These are phyloP conservation scores for Pseudopithomyces chartarum DNA, from an alignment of 2,329 filamentous ascomycete species.

Conservation along the genomic window DNA sequence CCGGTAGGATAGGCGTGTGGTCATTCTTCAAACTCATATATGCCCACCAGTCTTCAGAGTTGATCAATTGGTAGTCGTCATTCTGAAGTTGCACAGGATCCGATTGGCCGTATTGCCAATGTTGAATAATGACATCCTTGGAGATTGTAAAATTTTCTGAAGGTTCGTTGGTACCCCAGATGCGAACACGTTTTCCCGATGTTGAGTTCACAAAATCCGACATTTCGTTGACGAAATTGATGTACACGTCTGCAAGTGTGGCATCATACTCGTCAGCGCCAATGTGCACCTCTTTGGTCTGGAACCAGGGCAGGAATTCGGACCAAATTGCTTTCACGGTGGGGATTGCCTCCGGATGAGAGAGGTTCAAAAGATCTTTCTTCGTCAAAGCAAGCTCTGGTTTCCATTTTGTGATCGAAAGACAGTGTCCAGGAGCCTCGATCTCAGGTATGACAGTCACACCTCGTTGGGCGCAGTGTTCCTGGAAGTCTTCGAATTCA, in stretches of 20 bases:
- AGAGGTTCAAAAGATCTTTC: slow-evolving; percentile 44
- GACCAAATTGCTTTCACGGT: slow-evolving; percentile 45
- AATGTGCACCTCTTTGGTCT: slow-evolving; percentile 45
- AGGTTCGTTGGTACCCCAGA: slow-evolving; percentile 53
- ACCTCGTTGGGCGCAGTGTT: slow-evolving; percentile 40
- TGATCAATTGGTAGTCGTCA: slow-evolving; percentile 49
- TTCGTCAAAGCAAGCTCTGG: slow-evolving; percentile 43
- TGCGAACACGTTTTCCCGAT: slow-evolving; percentile 38
- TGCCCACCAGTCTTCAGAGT: slow-evolving; percentile 58
- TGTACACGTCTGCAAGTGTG: slow-evolving; percentile 42
- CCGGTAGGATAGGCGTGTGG: slow-evolving; percentile 53
- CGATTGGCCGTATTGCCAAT: slow-evolving; percentile 57
- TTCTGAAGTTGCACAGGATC: slow-evolving; percentile 49
- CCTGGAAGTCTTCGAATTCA: slow-evolving; percentile 44
- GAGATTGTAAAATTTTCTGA: slow-evolving; percentile 46
- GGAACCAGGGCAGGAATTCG: slow-evolving; percentile 47
- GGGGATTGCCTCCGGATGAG: slow-evolving; percentile 41
- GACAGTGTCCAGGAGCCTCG: slow-evolving; percentile 43
- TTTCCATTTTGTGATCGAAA: slow-evolving; percentile 47
- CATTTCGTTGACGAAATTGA: slow-evolving; percentile 46
- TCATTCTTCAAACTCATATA: slow-evolving; percentile 62
- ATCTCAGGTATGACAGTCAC: slow-evolving; percentile 46
- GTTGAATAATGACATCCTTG: slow-evolving; percentile 50
- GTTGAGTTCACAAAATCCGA: slow-evolving; percentile 35
- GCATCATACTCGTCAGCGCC: slow-evolving; percentile 46